Conservation (phyloP, 139 green algal species). For the Chlamydomonas incerta region DNA sequence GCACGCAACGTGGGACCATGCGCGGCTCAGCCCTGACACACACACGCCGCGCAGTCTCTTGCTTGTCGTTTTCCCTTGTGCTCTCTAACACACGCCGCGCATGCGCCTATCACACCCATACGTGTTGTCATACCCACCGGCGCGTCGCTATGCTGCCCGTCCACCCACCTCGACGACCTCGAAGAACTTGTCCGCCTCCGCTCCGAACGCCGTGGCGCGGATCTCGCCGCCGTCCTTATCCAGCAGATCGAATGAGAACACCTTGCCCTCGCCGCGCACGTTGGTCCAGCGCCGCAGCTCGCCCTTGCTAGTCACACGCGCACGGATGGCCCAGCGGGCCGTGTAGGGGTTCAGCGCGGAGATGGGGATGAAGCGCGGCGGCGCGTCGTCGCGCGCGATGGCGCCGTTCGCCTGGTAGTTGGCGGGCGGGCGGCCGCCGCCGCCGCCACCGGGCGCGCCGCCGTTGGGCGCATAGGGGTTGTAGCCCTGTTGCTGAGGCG, state of each 20-base stretch:
- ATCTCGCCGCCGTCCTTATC: conserved; percentile 88
- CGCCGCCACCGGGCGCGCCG: conserved; percentile 31
- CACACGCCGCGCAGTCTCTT: too few relatives aligned
- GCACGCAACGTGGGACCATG: too few relatives aligned
- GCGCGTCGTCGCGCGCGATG: conserved; percentile 66
- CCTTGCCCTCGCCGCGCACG: conserved; percentile 84
- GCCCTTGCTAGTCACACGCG: conserved; percentile 82
- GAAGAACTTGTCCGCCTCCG: conserved; percentile 65
- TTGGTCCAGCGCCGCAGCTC: conserved; percentile 87
- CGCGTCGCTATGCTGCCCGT: too few relatives aligned
- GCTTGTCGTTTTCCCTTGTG: too few relatives aligned
- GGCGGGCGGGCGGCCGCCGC: conserved; percentile 19
- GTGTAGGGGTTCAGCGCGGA: conserved; percentile 93
- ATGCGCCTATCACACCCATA: too few relatives aligned
- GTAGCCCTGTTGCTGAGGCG: conserved; percentile 3
- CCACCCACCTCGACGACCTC: conserved; percentile 51
- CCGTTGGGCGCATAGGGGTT: conserved; percentile 5
- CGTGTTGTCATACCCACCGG: too few relatives aligned
- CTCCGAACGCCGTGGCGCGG: conserved; percentile 81
- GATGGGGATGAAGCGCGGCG: conserved; percentile 87
- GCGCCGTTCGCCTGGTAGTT: conserved; percentile 56
- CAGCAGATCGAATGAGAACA: conserved; percentile 96
- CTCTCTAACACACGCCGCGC: too few relatives aligned
- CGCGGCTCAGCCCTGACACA: too few relatives aligned
- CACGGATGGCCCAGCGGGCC: conserved; percentile 96